phyloP scores from a whole-genome alignment of 2,329 filamentous ascomycete species.

The Hymenoscyphus albidus region DNA sequence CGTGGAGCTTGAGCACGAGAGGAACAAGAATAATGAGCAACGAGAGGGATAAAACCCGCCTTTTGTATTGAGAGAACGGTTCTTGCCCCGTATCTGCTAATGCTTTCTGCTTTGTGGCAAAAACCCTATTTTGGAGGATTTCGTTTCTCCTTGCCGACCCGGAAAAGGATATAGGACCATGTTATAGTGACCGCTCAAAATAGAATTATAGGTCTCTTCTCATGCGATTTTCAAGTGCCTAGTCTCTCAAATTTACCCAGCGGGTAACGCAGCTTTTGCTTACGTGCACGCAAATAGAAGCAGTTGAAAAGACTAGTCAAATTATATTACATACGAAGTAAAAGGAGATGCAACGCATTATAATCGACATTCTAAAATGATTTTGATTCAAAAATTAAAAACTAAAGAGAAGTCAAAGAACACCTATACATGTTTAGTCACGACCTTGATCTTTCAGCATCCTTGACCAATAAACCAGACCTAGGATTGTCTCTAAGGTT shows the following conservation, averaged over 20 bases:
- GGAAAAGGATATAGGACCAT: neutral
- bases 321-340: no score
- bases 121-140: neutral
- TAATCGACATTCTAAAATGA: no score
- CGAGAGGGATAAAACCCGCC: neutral
- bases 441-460: neutral
- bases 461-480: neutral
- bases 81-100: neutral
- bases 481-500: neutral
- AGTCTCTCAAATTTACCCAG: no score
- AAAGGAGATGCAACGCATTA: no score
- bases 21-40: neutral
- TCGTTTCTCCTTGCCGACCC: neutral
- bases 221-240: no score
- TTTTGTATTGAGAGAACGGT: neutral
- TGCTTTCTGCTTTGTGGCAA: neutral
- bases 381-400: no score
- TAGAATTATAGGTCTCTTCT: neutral
- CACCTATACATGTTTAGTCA: neutral
- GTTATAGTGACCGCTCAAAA: neutral
- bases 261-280: no score
- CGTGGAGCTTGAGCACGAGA: neutral
- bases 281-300: no score
- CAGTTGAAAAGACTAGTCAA: no score
- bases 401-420: no score